phyloP scores from a whole-genome alignment of 2,329 filamentous ascomycete genomes.

The Stachybotrys chlorohalonatus region DNA sequence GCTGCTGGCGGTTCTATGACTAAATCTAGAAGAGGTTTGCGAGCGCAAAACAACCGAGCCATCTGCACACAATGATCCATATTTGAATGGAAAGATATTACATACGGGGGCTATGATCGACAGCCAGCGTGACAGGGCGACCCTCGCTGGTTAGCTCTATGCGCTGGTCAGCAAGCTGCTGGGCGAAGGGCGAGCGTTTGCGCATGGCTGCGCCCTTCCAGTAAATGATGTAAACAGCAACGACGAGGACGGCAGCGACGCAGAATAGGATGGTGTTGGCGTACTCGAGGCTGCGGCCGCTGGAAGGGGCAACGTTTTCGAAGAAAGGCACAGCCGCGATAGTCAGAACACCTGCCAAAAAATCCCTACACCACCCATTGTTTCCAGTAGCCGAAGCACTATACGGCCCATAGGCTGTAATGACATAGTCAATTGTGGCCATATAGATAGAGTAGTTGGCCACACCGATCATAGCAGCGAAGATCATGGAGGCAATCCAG shows the following conservation, averaged over 20 bases:
- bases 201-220: slow-evolving; percentile 53
- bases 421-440: slow-evolving; percentile 68
- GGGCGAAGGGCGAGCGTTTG: slow-evolving; percentile 54
- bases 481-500: slow-evolving; percentile 62
- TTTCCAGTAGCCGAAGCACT: slow-evolving; percentile 67
- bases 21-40: no score
- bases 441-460: slow-evolving; percentile 70
- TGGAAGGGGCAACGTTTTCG: slow-evolving; percentile 39
- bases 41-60: no score
- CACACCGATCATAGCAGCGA: slow-evolving; percentile 57
- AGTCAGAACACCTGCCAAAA: slow-evolving; percentile 63
- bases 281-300: slow-evolving; percentile 44
- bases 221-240: slow-evolving; percentile 59
- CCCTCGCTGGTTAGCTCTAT: slow-evolving; percentile 18
- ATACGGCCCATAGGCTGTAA: slow-evolving; percentile 57
- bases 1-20: no score
- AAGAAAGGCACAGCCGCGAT: slow-evolving; percentile 59
- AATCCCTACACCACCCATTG: slow-evolving; percentile 66
- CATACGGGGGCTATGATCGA: no score
- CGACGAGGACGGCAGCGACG: slow-evolving; percentile 51
- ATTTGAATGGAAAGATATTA: no score
- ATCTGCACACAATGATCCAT: no score
- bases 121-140: slow-evolving; percentile 14
- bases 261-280: slow-evolving; percentile 55
- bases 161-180: slow-evolving; percentile 43